Base-by-base conservation (phyloP, 805 yeast species). In the Suhomyces xylopsoci region DNA sequence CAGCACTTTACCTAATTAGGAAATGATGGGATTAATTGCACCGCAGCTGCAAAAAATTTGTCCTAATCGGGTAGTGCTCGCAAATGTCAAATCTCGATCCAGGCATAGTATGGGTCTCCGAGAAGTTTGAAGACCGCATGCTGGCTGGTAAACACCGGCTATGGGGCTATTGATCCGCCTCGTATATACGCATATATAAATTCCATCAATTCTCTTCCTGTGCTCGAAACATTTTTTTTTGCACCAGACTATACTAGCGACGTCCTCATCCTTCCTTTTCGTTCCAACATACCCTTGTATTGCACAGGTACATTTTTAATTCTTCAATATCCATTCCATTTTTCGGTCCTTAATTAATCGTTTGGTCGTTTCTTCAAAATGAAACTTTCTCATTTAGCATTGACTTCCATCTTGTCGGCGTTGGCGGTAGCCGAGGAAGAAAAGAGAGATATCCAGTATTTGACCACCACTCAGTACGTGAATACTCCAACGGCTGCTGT, bases 1-100 rank as follows among this genome's bases (percentile, higher is more conserved):
- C n/a, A 25, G 34, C 46, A 38, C n/a, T 28, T 51, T 49, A 30
- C 55, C 55, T 45, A 49, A 45, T 52, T 43, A 46, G 55, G 55
- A 36, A 52, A 52, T 25, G 19, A 24, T 28, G 32, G 36, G 30
- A 15, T 36, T 15, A 34, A 24, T 47, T 28, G 38, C 20, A 30
- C 20, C 44, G 47, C 40, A 47, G 50, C 52, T 49, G 55, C 52
- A 46, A 49, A 45, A 32, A 34, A 38, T 26, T 20, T 30, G 50
- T 47, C 55, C 52, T 45, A 46, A 52, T 52, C 46, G 46, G 55
- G 55, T 30, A 52, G 49, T 49, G 51, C 25, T 17, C 42, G 40
- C 17, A 36, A 30, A 24, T 38, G 47, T 15, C 46, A 24, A 28
- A 17, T 12, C 34, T 38, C 42, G 42, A 34, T 48, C 50, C 50